phyloP scores from a whole-genome alignment of 225 moss, liverwort and hornwort genomes.

The Bryoerythrophyllum caledonicum region DNA sequence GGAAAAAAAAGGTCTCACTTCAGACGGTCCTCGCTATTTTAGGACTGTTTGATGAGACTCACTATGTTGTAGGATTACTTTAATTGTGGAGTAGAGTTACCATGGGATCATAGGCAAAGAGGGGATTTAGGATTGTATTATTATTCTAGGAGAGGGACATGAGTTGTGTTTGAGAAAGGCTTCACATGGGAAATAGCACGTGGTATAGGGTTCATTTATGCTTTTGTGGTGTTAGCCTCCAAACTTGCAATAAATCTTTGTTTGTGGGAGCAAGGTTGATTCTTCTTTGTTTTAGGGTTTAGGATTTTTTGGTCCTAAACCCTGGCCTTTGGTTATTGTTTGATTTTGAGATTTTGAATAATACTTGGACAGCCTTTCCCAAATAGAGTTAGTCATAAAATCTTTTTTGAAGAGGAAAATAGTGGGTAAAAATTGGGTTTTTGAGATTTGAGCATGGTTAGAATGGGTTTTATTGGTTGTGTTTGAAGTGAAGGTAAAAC shows the following conservation, averaged over 20 bases:
- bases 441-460: too few species aligned
- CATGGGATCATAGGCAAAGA: too few species aligned
- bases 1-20: neutral
- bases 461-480: too few species aligned
- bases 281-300: neutral
- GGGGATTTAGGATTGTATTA: slow-evolving; percentile 4
- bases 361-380: neutral
- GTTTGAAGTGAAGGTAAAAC: too few species aligned
- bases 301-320: too few species aligned
- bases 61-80: too few species aligned
- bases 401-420: too few species aligned
- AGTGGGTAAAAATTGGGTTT: too few species aligned
- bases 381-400: too few species aligned
- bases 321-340: neutral
- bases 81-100: too few species aligned
- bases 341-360: neutral
- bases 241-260: slow-evolving; percentile 12
- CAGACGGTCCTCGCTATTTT: neutral
- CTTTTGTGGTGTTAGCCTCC: neutral
- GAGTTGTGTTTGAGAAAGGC: neutral
- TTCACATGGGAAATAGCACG: slow-evolving; percentile 13
- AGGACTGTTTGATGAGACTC: too few species aligned
- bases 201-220: neutral
- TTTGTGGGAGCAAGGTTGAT: neutral
- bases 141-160: slow-evolving; percentile 2